phyloP scores from a whole-genome alignment of 176 grass and related monocot genomes.

The Olyra latifolia region DNA sequence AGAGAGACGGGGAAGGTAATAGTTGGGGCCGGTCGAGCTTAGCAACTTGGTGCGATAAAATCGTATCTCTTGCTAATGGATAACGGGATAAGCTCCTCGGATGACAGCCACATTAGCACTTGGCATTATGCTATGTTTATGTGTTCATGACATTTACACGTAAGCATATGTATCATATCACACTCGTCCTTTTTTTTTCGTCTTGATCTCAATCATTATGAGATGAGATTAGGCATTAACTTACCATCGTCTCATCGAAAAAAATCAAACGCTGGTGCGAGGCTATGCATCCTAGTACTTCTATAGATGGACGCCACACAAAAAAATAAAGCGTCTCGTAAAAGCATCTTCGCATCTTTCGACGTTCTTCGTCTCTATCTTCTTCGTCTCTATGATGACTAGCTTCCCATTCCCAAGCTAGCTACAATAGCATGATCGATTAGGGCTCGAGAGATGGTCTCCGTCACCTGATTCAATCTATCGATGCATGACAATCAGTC shows the following conservation, averaged over 20 bases:
- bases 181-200: too few relatives aligned
- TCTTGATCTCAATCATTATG: slow-evolving; percentile 25
- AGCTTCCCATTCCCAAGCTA: background rate
- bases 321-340: background rate
- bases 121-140: background rate
- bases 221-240: background rate
- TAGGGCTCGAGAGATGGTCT: too few relatives aligned
- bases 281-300: background rate
- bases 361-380: background rate
- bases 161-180: background rate
- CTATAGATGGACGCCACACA: background rate
- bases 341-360: background rate
- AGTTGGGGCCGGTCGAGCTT: background rate
- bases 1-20: background rate
- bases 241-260: background rate
- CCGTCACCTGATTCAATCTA: too few relatives aligned
- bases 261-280: background rate
- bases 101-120: background rate
- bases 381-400: background rate
- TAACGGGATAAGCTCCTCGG: background rate
- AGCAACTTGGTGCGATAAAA: background rate
- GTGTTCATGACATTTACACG: background rate
- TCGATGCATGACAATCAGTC: too few relatives aligned
- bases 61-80: background rate
- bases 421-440: background rate